Conservation (phyloP, 768 basidiomycete genomes). For the Pholiota molesta region DNA sequence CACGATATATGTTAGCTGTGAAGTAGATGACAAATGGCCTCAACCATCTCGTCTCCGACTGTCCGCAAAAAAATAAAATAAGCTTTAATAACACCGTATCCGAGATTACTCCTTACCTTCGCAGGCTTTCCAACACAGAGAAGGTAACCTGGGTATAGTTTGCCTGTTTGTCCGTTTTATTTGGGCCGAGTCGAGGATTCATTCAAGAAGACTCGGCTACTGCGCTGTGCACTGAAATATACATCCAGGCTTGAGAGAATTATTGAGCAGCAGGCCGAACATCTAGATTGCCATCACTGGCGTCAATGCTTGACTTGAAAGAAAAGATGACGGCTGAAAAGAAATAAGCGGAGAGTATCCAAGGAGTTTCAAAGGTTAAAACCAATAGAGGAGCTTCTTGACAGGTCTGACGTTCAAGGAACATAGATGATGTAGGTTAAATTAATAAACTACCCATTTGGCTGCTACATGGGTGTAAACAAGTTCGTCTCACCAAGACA, state of each 20-base stretch:
- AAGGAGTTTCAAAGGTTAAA: neutral
- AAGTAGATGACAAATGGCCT: neutral
- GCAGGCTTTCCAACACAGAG: slow-evolving; percentile 15
- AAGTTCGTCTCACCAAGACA: neutral
- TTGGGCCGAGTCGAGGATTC: slow-evolving; percentile 15
- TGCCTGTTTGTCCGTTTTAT: slow-evolving; percentile 13
- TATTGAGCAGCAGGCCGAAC: neutral
- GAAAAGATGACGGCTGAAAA: neutral
- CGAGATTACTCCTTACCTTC: slow-evolving; percentile 20
- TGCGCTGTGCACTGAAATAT: neutral
- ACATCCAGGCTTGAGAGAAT: neutral
- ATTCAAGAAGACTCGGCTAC: slow-evolving; percentile 7
- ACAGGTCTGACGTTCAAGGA: slow-evolving; percentile 9
- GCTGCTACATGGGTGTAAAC: slow-evolving; percentile 7
- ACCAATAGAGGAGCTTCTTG: slow-evolving; percentile 6
- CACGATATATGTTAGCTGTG: neutral
- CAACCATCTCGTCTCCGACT: neutral
- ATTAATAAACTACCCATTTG: slow-evolving; percentile 1
- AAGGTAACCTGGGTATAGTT: slow-evolving; percentile 18
- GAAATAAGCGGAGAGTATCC: neutral
- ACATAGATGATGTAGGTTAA: neutral
- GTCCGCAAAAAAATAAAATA: slow-evolving; percentile 1
- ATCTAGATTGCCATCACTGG: neutral
- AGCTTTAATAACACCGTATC: slow-evolving; percentile 13
- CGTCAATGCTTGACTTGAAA: neutral